phyloP scores from a whole-genome alignment of 2,329 filamentous ascomycete genomes.

The Cercospora sojina region DNA sequence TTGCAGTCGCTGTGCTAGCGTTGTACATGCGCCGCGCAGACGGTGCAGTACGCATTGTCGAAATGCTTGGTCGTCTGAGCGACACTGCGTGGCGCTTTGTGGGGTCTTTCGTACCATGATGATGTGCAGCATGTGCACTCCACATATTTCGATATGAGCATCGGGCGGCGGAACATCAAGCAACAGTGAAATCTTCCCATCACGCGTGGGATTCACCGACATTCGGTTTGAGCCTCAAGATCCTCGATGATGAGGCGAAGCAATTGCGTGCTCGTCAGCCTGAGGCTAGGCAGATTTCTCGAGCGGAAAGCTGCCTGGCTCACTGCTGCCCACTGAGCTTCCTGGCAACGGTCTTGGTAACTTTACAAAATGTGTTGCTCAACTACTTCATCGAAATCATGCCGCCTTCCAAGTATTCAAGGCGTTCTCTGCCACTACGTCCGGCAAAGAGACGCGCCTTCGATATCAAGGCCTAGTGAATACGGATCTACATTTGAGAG shows the following conservation, averaged over 20 bases:
- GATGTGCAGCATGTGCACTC: not conserved
- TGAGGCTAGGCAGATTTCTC: too few species aligned
- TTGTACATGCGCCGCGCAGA: slow-evolving; percentile 40
- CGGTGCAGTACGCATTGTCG: slow-evolving; percentile 1
- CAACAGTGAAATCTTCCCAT: not conserved
- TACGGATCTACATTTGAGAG: not conserved
- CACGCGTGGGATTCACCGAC: not conserved
- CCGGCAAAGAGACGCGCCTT: not conserved
- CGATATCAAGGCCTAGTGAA: not conserved
- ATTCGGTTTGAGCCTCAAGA: not conserved
- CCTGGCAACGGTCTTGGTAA: too few species aligned
- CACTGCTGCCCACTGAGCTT: too few species aligned
- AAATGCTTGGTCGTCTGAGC: not conserved
- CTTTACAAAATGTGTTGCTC: too few species aligned
- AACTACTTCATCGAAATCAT: too few species aligned
- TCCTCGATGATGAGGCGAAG: not conserved
- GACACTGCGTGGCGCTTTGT: slow-evolving; percentile 3
- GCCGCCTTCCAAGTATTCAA: too few species aligned
- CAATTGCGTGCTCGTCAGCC: not conserved
- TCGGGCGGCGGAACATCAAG: not conserved
- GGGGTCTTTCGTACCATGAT: slow-evolving; percentile 6
- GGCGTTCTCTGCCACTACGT: too few species aligned
- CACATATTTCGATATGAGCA: not conserved
- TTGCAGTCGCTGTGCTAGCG: slow-evolving; percentile 67
- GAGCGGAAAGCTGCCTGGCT: too few species aligned